Base-by-base conservation (phyloP, 495 filamentous ascomycete species). In the Talaromyces adpressus region DNA sequence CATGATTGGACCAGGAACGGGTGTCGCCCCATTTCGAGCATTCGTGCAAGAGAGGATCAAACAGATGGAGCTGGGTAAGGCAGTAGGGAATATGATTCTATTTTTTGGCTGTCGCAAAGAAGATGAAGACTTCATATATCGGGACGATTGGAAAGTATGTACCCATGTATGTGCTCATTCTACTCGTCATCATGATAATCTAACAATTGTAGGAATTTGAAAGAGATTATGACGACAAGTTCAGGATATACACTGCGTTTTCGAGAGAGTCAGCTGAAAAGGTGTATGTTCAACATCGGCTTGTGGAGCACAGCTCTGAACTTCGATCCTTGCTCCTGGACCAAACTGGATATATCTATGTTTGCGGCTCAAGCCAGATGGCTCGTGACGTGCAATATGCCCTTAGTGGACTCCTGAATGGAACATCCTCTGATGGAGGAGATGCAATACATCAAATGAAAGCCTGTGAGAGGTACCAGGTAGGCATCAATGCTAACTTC, bases 1-100 rank as follows among this genome's bases (percentile, higher is more conserved):
- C 22, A 77, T 82, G 73, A 71, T 81, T n/a, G 78, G 69, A 0
- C 76, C 78, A 0, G 80, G 80, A 22, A 82, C 78, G 11, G 80
- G 80, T 9, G 66, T 82, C 7, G 80, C 80, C 5, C 78, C 80
- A 0, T 77, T 82, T 70, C 73, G 78, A 8, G 80, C 71, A 41
- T 82, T 81, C 66, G 66, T 82, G 6, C 65, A 69, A 29, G 80
- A 82, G 61, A 73, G 80, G 6, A 69, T 71, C 39, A 72, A 74
- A 32, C 66, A 80, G 0, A 68, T 70, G 30, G 66, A 71, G 45
- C 70, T 80, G 20, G 79, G 79, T 1, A 71, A 70, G 25, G 67
- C 73, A 6, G 63, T 80, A 30, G 80, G 76, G 1, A 63, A 65
- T 9, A 77, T 77, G 70, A 61, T 79, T 27, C 74, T 81, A 0